Percentiles rank a stretch among this genome's conserved stretches.
Evolutionary conservation across 2,329 filamentous ascomycete genomes (phyloP).

Genomic region (Neofusicoccum sp.): DNA sequence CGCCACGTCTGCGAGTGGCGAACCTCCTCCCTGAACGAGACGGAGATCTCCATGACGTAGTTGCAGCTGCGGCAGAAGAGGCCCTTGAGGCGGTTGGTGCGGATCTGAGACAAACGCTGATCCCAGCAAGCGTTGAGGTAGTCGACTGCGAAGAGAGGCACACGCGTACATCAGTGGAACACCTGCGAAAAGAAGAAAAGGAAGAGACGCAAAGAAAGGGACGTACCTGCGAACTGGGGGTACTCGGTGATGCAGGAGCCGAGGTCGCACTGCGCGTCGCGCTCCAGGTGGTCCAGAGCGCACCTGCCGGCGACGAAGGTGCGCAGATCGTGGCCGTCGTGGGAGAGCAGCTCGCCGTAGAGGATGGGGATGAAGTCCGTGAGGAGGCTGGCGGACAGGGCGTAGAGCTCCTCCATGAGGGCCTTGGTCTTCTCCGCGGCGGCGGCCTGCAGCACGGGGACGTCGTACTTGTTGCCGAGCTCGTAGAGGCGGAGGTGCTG

Average conservation of each 20-base stretch:
- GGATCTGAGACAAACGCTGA: background rate
- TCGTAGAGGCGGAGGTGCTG: background rate
- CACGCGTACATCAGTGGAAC: background rate
- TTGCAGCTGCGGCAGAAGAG: background rate
- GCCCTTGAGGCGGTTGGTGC: background rate
- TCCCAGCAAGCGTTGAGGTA: background rate
- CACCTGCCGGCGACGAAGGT: background rate
- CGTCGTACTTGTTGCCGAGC: background rate
- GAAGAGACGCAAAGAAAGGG: background rate
- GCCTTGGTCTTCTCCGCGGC: background rate
- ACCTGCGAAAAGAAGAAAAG: background rate
- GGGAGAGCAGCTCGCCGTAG: background rate
- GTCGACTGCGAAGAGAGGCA: background rate
- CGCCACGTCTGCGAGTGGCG: no score
- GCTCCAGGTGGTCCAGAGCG: background rate
- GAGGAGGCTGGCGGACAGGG: background rate
- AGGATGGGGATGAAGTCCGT: background rate
- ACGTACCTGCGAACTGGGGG: background rate
- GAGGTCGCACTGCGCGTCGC: background rate
- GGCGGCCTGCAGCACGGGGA: background rate
- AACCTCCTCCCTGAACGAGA: background rate
- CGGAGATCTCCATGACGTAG: background rate
- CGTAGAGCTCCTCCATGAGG: background rate
- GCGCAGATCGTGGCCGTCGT: background rate
- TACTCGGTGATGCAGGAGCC: background rate